Base-by-base conservation (phyloP, 805 yeast species). In the Candida ipomoeae region DNA sequence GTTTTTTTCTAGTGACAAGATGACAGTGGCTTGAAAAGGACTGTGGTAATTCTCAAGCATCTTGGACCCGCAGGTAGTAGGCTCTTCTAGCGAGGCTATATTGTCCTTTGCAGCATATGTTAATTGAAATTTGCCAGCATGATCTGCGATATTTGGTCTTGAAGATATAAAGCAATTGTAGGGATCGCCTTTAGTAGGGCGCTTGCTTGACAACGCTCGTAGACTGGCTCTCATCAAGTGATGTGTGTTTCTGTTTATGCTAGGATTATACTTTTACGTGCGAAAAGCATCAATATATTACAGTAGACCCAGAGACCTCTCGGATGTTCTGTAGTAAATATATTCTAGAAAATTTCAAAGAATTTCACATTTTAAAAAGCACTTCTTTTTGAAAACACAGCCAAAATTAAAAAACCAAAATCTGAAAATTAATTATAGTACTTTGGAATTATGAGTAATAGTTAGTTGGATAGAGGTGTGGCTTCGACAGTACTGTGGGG, bases 21-120 rank as follows among this genome's bases (percentile, higher is more conserved):
- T 81, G 2, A 84, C 87, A 0, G 97, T 88, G 11, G 97, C 87
- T 54, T 87, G 82, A 62, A 78, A 91, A 1, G 98, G 98, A 20
- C 96, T 82, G 2, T 57, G 61, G 63, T 86, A 94, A 37, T 69
- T 67, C 3, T 62, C 51, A 7, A 94, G 74, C 35, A 86, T 80
- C 37, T 69, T 64, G 0, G 98, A 91, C 0, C 85, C 85, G 59
- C 97, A 87, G 0, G 96, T 87, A 0, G 97, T 88, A 1, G 86
- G 80, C 39, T 78, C 76, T 11, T 75, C 77, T 6, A 62, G 67
- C 0, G 97, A 62, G 39, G 82, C 80, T 45, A 91, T 84, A 63
- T 89, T 90, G 67, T 92, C 98, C 61, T 94, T 95, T 21, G 86
- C 68, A 17, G 51, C 58, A 36, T 46, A 57, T 11, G 56, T 44